Evolutionary conservation across 1,139 yeast species (phyloP).

Genomic region (Yamadazyma jaroonii): DNA sequence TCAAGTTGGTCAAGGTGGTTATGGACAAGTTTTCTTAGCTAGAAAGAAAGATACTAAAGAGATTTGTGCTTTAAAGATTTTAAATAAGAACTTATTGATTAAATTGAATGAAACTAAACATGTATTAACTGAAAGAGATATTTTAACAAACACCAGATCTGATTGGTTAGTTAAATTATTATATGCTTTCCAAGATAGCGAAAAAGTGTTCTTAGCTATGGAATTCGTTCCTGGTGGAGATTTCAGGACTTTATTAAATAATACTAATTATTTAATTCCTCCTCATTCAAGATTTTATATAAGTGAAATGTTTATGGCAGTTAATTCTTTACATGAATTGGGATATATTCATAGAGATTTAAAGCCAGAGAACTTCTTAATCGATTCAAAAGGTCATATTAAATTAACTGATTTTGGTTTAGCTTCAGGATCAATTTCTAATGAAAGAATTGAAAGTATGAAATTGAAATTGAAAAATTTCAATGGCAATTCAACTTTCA

Average conservation of each 20-base stretch:
- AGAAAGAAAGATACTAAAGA: slow-evolving; percentile 92
- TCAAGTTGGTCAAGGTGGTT: slow-evolving; percentile 99
- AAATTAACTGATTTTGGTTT: slow-evolving; percentile 96
- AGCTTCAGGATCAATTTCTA: slow-evolving; percentile 94
- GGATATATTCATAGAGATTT: slow-evolving; percentile 97
- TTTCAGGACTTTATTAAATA: slow-evolving; percentile 88
- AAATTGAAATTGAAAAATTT: slow-evolving; percentile 79
- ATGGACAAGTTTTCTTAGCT: slow-evolving; percentile 95
- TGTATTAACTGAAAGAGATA: slow-evolving; percentile 93
- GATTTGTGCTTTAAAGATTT: slow-evolving; percentile 90
- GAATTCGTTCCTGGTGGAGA: slow-evolving; percentile 99
- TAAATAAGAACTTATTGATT: slow-evolving; percentile 81
- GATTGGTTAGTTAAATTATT: slow-evolving; percentile 94
- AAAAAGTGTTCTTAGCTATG: slow-evolving; percentile 93
- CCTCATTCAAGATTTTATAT: slow-evolving; percentile 95
- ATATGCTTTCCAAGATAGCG: slow-evolving; percentile 93
- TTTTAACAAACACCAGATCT: slow-evolving; percentile 87
- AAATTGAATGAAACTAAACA: slow-evolving; percentile 95
- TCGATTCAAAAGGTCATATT: slow-evolving; percentile 93
- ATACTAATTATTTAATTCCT: slow-evolving; percentile 89
- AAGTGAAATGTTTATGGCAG: slow-evolving; percentile 94
- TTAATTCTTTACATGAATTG: slow-evolving; percentile 87
- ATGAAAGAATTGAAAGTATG: slow-evolving; percentile 93
- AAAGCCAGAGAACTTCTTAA: slow-evolving; percentile 94
- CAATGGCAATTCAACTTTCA: slow-evolving; percentile 38